phyloP scores from a whole-genome alignment of 225 moss, liverwort and hornwort species.

The Asterella californica region DNA sequence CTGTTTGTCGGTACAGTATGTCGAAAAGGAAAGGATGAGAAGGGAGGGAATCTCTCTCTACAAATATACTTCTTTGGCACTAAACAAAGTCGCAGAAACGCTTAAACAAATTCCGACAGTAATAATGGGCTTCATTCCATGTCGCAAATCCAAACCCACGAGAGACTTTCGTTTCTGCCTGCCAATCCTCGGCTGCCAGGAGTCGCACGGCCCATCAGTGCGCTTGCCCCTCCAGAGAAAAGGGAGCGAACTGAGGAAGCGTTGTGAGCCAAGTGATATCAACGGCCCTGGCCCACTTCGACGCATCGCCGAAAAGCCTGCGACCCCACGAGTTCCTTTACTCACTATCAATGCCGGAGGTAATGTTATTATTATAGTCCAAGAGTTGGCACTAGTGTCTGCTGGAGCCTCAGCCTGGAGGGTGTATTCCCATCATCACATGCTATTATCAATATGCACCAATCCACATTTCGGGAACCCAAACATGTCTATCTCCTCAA shows the following conservation, averaged over 20 bases:
- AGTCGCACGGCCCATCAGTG: not conserved
- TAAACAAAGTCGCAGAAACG: not conserved
- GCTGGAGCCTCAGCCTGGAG: too few relatives aligned
- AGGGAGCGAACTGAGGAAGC: not conserved
- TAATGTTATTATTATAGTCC: too few relatives aligned
- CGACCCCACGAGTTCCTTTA: not conserved
- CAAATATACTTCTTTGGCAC: too few relatives aligned
- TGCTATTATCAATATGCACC: too few relatives aligned
- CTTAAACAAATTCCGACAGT: not conserved
- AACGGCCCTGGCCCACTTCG: not conserved
- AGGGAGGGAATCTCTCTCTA: too few relatives aligned
- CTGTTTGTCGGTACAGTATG: not conserved
- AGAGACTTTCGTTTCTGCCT: not conserved
- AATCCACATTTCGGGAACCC: too few relatives aligned
- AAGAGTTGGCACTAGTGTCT: too few relatives aligned
- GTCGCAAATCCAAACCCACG: not conserved
- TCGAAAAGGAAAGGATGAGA: not conserved
- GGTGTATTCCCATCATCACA: too few relatives aligned
- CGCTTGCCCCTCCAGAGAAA: not conserved
- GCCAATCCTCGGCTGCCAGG: not conserved
- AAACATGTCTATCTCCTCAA: too few relatives aligned
- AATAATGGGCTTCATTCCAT: not conserved
- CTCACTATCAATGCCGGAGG: not conserved
- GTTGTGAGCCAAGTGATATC: not conserved
- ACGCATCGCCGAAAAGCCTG: not conserved